phyloP scores from a whole-genome alignment of 192 early-diverging fungal species.

The Rhizophagus prolifer region DNA sequence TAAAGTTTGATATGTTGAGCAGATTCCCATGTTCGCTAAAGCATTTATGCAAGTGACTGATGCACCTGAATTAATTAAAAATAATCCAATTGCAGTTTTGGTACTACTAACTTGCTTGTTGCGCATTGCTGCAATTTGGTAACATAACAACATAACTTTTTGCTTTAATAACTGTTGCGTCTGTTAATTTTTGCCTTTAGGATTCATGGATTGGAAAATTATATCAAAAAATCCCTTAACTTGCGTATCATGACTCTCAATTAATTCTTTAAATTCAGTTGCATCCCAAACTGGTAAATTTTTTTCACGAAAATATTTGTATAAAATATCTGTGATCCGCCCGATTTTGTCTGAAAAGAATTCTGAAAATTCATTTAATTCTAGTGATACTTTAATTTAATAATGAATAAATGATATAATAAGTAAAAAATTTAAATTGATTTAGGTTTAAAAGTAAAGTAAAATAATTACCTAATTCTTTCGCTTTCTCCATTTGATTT shows the following conservation, averaged over 20 bases:
- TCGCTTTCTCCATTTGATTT: too few species aligned
- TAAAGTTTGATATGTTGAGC: background rate
- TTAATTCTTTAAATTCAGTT: constrained; percentile 5
- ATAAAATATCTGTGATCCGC: too few species aligned
- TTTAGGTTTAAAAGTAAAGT: too few species aligned
- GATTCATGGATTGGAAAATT: background rate
- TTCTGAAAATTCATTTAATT: too few species aligned
- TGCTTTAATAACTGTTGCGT: background rate
- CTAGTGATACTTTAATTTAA: too few species aligned
- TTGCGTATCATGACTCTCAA: background rate
- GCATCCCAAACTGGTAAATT: too few species aligned
- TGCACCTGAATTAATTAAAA: background rate
- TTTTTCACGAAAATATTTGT: too few species aligned
- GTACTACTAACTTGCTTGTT: background rate
- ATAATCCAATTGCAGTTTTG: background rate
- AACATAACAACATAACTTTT: background rate
- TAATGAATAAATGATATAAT: too few species aligned
- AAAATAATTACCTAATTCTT: too few species aligned
- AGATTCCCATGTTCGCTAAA: background rate
- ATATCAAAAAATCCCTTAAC: background rate
- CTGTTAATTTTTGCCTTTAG: background rate
- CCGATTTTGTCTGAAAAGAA: too few species aligned
- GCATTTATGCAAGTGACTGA: background rate
- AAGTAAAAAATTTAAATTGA: too few species aligned
- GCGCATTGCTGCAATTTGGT: background rate